Evolutionary conservation across 2,329 filamentous ascomycete genomes (phyloP).

Genomic region (Sarocladium brachiariae): DNA sequence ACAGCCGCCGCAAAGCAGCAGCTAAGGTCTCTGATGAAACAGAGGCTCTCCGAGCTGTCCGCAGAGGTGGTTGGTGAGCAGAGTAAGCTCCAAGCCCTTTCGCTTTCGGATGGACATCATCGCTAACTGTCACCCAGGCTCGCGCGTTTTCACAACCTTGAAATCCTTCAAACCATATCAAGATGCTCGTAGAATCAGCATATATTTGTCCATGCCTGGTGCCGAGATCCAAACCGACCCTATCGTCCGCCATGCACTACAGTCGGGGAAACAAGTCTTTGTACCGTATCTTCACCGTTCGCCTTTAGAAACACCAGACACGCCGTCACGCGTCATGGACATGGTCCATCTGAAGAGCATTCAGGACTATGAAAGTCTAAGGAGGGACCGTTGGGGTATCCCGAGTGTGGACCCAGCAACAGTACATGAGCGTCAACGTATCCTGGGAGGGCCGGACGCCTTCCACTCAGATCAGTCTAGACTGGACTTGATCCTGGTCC

Average conservation of each 20-base stretch:
- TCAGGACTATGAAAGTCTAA: constrained; percentile 69
- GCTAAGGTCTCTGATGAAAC: constrained; percentile 64
- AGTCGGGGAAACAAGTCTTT: constrained; percentile 75
- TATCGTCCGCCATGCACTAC: constrained; percentile 76
- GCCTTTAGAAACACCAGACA: constrained; percentile 36
- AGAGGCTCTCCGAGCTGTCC: constrained; percentile 53
- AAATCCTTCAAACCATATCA: constrained; percentile 66
- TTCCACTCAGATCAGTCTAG: constrained; percentile 36
- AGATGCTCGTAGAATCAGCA: constrained; percentile 66
- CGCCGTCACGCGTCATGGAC: constrained; percentile 73
- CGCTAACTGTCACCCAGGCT: too few relatives aligned
- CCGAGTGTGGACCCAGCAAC: constrained; percentile 69
- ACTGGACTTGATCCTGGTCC: constrained; percentile 84
- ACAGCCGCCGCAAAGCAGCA: constrained; percentile 64
- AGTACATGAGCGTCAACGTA: constrained; percentile 60
- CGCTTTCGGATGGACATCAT: too few relatives aligned
- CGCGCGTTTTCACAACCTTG: constrained; percentile 56
- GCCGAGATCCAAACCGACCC: constrained; percentile 78
- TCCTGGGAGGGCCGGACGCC: constrained; percentile 56
- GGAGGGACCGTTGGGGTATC: constrained; percentile 86
- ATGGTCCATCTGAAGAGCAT: constrained; percentile 76
- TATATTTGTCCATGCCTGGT: constrained; percentile 89
- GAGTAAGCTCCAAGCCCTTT: constrained; percentile 51
- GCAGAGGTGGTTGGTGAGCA: constrained; percentile 58
- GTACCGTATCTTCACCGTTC: constrained; percentile 79